Evolutionary conservation across 768 basidiomycete species (phyloP), one percentile per base, ranked within the genome.

Genomic region (Pleurotus sapidus): DNA sequence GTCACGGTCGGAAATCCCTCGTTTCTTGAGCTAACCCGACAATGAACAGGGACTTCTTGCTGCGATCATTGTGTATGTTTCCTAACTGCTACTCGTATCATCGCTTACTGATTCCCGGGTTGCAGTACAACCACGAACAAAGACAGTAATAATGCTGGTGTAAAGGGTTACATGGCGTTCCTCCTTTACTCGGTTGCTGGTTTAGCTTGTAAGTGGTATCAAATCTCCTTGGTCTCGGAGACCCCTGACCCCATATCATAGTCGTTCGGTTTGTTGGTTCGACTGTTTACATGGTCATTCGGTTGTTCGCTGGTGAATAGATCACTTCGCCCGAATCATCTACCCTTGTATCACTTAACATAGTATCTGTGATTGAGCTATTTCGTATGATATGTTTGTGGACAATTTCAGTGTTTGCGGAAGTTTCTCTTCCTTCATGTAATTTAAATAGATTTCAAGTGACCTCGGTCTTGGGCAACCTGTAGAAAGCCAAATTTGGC

Each of bases 241-340:
- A 20, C 17, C 39, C n/a, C 25, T n/a, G 46, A 25, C 23, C 30
- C 25, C 39, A 27, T 43, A 6, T 60, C 25, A 0, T 47, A 95
- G 93, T 93, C 49, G 76, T 95, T 49, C 86, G 95, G 6, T 96
- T 96, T 68, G 63, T 91, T 4, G 95, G 95, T 1, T 88, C 88
- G 9, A 83, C 90, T 50, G 72, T 77, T 37, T 96, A 98, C 65
- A 85, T 98, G 82, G 66, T 95, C 50, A 77, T 97, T 18, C 84
- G 95, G 14, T 66, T 97, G 56, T 95, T 97, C 69, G 90, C 91
- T 24, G 92, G 95, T 60, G 94, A 95, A 75, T 96, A 84, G 58
- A 58, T 14, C 38, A 18, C 9, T 37, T 30, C n/a, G 3, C 23
- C 20, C 15, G 15, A 5, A 45, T 6, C 17, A 3, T 20, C 15